Conservation (phyloP, 2,329 filamentous ascomycete genomes). For the Neurospora sp. region DNA sequence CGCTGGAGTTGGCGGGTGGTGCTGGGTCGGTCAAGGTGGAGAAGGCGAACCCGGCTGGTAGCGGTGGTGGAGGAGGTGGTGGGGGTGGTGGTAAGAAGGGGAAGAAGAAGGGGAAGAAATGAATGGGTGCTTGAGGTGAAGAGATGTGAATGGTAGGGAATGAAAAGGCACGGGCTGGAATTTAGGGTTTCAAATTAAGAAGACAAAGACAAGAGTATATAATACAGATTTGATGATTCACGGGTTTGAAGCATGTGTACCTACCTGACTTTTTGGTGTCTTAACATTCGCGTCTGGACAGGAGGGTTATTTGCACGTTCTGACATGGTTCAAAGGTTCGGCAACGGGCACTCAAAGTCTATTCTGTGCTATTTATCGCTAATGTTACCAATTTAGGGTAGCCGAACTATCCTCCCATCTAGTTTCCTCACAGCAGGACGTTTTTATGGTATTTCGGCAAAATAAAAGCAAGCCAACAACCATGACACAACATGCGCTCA, state of each 20-base stretch:
- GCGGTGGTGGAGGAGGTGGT: constrained; percentile 13
- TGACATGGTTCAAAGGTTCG: neutral
- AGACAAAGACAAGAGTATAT: neutral
- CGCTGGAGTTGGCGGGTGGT: constrained; percentile 51
- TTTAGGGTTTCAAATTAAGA: neutral
- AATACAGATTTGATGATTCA: neutral
- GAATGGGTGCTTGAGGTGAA: constrained; percentile 7
- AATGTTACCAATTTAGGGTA: too few relatives aligned
- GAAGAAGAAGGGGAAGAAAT: constrained; percentile 40
- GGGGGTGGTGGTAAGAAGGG: constrained; percentile 19
- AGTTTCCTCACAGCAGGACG: too few relatives aligned
- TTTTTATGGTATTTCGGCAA: too few relatives aligned
- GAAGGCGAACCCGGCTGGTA: constrained; percentile 33
- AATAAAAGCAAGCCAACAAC: too few relatives aligned
- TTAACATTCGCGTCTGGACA: neutral
- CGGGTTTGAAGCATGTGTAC: neutral
- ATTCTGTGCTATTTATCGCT: neutral
- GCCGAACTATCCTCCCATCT: too few relatives aligned
- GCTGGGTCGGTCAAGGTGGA: constrained; percentile 55
- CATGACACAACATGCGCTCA: too few relatives aligned
- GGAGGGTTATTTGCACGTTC: neutral
- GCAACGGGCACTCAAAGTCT: neutral
- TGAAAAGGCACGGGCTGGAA: neutral
- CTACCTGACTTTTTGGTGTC: neutral
- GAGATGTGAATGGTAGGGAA: neutral